These are phyloP conservation scores for Rhizopogon vinicolor DNA, from an alignment of 768 basidiomycete species.

Conservation along the genomic window DNA sequence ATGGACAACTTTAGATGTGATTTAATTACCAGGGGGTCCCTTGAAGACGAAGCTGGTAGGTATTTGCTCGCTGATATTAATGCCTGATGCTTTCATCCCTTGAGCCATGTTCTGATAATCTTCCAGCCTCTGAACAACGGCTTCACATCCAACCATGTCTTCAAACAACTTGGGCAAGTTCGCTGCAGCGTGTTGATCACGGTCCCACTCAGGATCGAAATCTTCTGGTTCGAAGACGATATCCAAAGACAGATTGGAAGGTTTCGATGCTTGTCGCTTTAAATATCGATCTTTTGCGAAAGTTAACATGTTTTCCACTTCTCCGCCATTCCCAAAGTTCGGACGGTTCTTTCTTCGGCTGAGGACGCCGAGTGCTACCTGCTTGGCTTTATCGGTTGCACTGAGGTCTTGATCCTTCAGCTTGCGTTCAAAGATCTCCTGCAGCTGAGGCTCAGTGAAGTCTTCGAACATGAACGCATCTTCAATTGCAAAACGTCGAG, in stretches of 20 bases:
- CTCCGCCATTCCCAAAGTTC: conserved; percentile 65
- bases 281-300: conserved; percentile 48
- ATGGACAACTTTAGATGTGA: neutral
- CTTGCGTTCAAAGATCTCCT: conserved; percentile 49
- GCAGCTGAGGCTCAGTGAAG: conserved; percentile 50
- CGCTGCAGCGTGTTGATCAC: conserved; percentile 38
- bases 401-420: conserved; percentile 51
- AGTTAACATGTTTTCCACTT: conserved; percentile 56
- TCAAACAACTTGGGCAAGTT: conserved; percentile 56
- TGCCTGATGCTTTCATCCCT: conserved; percentile 34
- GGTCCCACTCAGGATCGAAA: conserved; percentile 58
- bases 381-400: conserved; percentile 54
- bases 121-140: conserved; percentile 44
- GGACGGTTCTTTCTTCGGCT: conserved; percentile 35
- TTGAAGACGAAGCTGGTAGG: conserved; percentile 67
- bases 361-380: conserved; percentile 47
- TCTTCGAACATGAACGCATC: conserved; percentile 67
- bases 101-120: conserved; percentile 48
- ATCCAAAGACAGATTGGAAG: conserved; percentile 12
- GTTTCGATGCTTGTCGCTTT: conserved; percentile 28
- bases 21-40: conserved; percentile 57
- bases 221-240: conserved; percentile 41
- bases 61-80: conserved; percentile 46
- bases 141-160: conserved; percentile 58
- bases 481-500: conserved; percentile 65